Percentiles rank a stretch among this genome's conserved stretches.
Evolutionary conservation across 495 filamentous ascomycete species (phyloP).

Genomic region (Amorphotheca resinae): DNA sequence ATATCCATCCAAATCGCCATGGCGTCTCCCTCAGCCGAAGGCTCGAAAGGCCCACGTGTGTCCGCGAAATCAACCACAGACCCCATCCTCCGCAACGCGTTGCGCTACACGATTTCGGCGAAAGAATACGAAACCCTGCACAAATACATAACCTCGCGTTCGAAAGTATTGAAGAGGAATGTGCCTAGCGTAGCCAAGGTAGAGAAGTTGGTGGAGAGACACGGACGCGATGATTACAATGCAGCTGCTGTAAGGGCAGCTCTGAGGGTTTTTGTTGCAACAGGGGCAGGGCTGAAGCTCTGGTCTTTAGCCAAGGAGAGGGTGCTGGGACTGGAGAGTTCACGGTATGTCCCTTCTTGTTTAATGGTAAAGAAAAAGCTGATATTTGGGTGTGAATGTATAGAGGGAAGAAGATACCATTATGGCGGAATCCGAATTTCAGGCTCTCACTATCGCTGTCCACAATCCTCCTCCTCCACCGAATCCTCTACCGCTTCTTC

Average conservation of each 20-base stretch:
- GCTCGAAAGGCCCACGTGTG: conserved; percentile 5
- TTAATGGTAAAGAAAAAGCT: not conserved
- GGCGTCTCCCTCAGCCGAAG: conserved; percentile 8
- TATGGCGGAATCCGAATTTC: conserved; percentile 58
- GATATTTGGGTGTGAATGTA: not conserved
- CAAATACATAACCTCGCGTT: conserved; percentile 59
- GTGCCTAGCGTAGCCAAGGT: conserved; percentile 42
- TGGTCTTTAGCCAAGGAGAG: conserved; percentile 45
- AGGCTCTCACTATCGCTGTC: conserved; percentile 72
- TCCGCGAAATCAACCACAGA: conserved; percentile 35
- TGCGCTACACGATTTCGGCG: conserved; percentile 72
- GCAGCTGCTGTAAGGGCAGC: conserved; percentile 65
- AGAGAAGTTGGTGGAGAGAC: conserved; percentile 31
- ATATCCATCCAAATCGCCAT: not conserved
- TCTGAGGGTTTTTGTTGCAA: conserved; percentile 61
- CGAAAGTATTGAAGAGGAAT: conserved; percentile 44
- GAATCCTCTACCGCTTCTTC: conserved; percentile 84
- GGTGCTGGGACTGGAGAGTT: conserved; percentile 26
- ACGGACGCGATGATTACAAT: conserved; percentile 56
- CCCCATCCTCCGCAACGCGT: conserved; percentile 59
- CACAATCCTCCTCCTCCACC: conserved; percentile 72
- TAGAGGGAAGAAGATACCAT: conserved; percentile 32
- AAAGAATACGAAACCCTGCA: conserved; percentile 77
- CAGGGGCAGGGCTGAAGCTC: conserved; percentile 55
- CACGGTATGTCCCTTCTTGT: conserved; percentile 28